Evolutionary conservation across 495 filamentous ascomycete genomes (phyloP), one percentile per base, ranked within the genome.

Genomic region (Aspergillus affinis): DNA sequence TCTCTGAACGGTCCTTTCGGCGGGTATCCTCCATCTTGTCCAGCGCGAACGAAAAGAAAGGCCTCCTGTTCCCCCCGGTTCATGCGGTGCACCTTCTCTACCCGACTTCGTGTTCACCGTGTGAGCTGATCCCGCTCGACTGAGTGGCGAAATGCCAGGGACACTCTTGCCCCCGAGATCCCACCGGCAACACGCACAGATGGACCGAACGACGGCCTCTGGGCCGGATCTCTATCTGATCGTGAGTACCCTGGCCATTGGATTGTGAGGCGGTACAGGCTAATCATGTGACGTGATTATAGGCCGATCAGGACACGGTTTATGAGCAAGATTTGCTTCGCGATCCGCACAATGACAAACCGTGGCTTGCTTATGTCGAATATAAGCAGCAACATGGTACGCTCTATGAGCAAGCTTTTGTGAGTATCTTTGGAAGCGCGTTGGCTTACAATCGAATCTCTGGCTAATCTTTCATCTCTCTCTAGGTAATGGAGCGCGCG

Each of bases 251-350:
- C 6, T 17, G 19, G 51, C 27, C 54, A 67, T 65, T 54, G 52
- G 41, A 17, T 49, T 41, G 13, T n/a, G 30, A 19, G 21, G 6
- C 41, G 48, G 9, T 23, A 23, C 13, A 48, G 46, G 48, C 72
- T 72, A 54, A 69, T 57, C 56, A 30, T 55, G 27, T 0, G 21
- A 52, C 36, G 6, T 12, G 17, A 36, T 46, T 45, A 12, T 60
- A 89, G 88, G 86, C 89, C 56, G 89, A 92, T 61, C 90, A 93
- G 70, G 95, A 99, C 74, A 86, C 88, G 41, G 83, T 96, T 30
- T 98, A 97, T 78, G 95, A 99, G 75, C 93, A 97, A 75, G 95
- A 99, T 76, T 85, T 99, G 49, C 77, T 93, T 47, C 88, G 93
- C 60, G 88, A 94, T 73, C 87, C 87, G 8, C 89, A 87, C 64